phyloP scores from a whole-genome alignment of 192 early-diverging fungal species.

The Dimargaris verticillata region DNA sequence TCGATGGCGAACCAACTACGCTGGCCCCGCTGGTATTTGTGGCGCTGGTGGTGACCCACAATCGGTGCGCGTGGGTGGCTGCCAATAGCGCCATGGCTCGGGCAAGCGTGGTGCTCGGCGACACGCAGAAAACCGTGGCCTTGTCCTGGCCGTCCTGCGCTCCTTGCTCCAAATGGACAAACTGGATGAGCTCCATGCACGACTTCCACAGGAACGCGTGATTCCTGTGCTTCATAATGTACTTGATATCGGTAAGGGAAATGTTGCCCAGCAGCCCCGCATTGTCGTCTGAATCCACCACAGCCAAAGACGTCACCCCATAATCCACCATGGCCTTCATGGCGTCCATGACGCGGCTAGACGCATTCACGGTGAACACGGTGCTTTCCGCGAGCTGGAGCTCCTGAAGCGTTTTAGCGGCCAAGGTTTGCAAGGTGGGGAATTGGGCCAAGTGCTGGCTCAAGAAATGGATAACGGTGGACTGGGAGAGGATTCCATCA shows the following conservation, averaged over 20 bases:
- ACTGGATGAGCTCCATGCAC: slow-evolving; percentile 43
- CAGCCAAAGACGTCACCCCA: slow-evolving; percentile 24
- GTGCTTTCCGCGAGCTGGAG: slow-evolving; percentile 36
- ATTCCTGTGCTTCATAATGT: slow-evolving; percentile 17
- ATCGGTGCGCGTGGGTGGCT: slow-evolving; percentile 64
- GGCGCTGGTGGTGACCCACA: slow-evolving; percentile 43
- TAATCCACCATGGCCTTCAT: slow-evolving; percentile 35
- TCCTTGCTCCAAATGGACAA: slow-evolving; percentile 41
- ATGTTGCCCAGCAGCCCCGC: slow-evolving; percentile 18
- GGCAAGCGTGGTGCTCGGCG: slow-evolving; percentile 47
- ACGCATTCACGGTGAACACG: slow-evolving; percentile 33
- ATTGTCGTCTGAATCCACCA: slow-evolving; percentile 19
- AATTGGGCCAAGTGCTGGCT: slow-evolving; percentile 33
- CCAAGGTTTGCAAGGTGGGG: slow-evolving; percentile 13
- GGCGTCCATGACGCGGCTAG: slow-evolving; percentile 44
- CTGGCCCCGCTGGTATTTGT: slow-evolving; percentile 2
- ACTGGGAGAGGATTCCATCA: slow-evolving; percentile 64
- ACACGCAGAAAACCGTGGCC: slow-evolving; percentile 58
- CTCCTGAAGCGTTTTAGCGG: slow-evolving; percentile 24
- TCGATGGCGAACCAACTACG: background rate
- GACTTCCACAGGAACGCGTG: slow-evolving; percentile 32
- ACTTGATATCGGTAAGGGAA: slow-evolving; percentile 25
- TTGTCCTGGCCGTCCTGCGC: slow-evolving; percentile 44
- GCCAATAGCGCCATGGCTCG: slow-evolving; percentile 58
- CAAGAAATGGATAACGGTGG: slow-evolving; percentile 46